Evolutionary conservation across 1,139 yeast genomes (phyloP), one percentile per base, ranked within the genome.

Genomic region (Debaryomycetaceae sp.): DNA sequence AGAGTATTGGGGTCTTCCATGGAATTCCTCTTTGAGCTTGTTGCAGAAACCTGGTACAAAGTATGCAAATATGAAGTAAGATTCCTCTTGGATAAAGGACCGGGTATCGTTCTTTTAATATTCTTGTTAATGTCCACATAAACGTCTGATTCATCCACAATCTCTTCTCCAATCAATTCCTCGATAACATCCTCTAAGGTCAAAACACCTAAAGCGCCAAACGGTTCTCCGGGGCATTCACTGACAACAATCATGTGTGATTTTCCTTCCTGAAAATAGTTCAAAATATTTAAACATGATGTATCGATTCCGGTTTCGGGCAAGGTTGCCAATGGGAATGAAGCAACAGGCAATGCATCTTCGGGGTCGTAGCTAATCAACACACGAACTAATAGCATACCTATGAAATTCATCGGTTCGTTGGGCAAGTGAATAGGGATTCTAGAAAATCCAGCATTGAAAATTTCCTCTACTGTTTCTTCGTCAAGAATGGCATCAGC

Each of bases 131-230:
- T 87, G 65, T 90, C 97, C 48, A 91, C 80, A 60, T 87, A 91
- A 24, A 91, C 98, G 62, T 93, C 99, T n/a, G 91, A 83, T 65
- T 93, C 99, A 62, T 93, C 99, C 42, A 93, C 91, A 58, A 93
- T 93, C 63, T 93, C 99, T 65, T 93, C 98, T 45, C 99, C 99
- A 66, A 93, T 93, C 55, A 93, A 76, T 65, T 93, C 99, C 65
- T 93, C 99, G 59, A 93, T 93, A 13, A 93, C 98, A 63, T 93
- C 99, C 65, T 93, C 99, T 49, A 93, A 73, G 1, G 99, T 93
- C 41, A 93, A 72, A 6, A 93, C 96, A 50, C 99, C 99, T 35
- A 86, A 63, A 0, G 97, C 95, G 23, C 98, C 98, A 33, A 75
- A 67, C 4, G 95, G 83, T 51, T 81, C 90, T 42, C 99, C 99